Evolutionary conservation across 225 moss, liverwort and hornwort genomes (phyloP), one percentile per base, ranked within the genome.

Genomic region (Physcomitrellopsis africana): DNA sequence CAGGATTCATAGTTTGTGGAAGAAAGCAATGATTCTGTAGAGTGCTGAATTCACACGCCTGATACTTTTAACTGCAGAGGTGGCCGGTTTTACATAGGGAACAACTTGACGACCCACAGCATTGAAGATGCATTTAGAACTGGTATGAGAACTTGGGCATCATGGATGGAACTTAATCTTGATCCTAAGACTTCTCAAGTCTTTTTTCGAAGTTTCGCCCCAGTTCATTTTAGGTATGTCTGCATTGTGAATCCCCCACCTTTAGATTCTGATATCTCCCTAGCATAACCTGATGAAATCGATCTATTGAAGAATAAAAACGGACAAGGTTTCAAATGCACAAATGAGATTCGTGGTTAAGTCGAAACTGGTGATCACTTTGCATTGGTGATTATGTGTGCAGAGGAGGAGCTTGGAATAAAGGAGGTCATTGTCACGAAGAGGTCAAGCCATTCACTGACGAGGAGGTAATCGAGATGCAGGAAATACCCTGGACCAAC

Each of bases 201-300:
- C 32, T 90, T 93, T 77, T 93, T 93, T 81, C 87, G 90, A 32
- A 90, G 96, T 64, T 96, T 85, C 48, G 87, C 93, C 43, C 69
- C 96, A 0, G 84, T 85, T 52, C 96, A 96, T 82, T 96, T 93
- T 80, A 89, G 83, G 95, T 89, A 63, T 63, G 53, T 72, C 0
- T 3, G 16, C 54, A 16, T 4, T 58, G 13, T 17, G 24, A 23
- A 8, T 4, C 70, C 44, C 18, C 17, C 3, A 10, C 15, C 5
- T 22, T 20, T 17, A 27, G 9, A 44, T 55, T 24, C 47, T 53
- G 7, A 22, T 0, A 8, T 43, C 19, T 26, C 42, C 56, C 44
- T 19, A 58, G 43, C 10, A 3, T 26, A 17, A 54, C 14, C 7
- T 23, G 7, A 20, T 42, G 44, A 37, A 44, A 20, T 37, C 32